phyloP scores from a whole-genome alignment of 1,284 basidiomycete species.

The Flammula alnicola region DNA sequence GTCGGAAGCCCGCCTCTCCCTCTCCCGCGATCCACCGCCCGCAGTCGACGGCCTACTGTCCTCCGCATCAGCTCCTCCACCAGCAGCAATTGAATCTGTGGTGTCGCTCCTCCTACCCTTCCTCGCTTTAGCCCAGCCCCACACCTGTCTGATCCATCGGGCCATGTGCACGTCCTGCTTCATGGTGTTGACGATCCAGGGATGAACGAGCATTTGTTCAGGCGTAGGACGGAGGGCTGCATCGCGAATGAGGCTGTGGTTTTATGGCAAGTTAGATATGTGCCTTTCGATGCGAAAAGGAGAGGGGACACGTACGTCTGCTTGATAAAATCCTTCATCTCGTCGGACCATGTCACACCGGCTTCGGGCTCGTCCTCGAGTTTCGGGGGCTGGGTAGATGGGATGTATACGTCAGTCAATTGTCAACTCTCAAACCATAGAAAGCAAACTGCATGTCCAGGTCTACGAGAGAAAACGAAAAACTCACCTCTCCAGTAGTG shows the following conservation, averaged over 20 bases:
- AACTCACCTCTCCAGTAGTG: slow-evolving; percentile 71
- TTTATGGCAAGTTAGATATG: slow-evolving; percentile 14
- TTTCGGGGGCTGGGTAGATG: slow-evolving; percentile 70
- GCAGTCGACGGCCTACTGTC: slow-evolving; percentile 1
- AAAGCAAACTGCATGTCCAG: slow-evolving; percentile 14
- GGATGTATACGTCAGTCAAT: no score
- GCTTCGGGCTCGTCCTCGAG: slow-evolving; percentile 67
- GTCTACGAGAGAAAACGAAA: slow-evolving; percentile 19
- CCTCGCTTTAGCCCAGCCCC: slow-evolving; percentile 67
- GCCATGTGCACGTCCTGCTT: slow-evolving; percentile 86
- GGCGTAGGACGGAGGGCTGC: slow-evolving; percentile 79
- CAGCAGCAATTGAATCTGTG: no score
- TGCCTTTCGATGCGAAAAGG: slow-evolving; percentile 8
- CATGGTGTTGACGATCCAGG: slow-evolving; percentile 83
- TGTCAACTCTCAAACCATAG: no score
- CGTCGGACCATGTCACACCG: slow-evolving; percentile 75
- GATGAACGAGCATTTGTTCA: slow-evolving; percentile 82
- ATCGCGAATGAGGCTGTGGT: slow-evolving; percentile 55
- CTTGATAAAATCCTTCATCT: slow-evolving; percentile 94
- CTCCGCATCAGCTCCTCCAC: neutral
- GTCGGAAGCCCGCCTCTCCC: no score
- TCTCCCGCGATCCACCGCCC: no score
- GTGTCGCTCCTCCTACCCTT: slow-evolving; percentile 1
- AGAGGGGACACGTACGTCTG: slow-evolving; percentile 69
- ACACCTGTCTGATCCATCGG: slow-evolving; percentile 89